Conservation (phyloP, 208 protist species). For the Wallacemonas sp. region DNA sequence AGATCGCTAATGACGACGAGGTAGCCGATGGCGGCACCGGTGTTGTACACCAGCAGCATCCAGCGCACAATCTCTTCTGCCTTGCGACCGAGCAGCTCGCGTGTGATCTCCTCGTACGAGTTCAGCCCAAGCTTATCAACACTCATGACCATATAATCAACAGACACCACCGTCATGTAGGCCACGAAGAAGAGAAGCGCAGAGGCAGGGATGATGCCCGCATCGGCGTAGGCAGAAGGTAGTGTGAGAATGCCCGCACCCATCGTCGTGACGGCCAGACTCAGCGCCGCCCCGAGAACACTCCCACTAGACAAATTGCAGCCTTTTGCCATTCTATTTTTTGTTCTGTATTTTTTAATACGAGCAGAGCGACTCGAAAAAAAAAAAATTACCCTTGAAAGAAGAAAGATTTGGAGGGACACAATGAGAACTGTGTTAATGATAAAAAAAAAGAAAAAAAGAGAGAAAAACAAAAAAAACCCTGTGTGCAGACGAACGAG, state of each 20-base stretch:
- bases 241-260: slow-evolving; percentile 76
- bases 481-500: background rate
- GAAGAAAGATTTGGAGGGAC: too few relatives aligned
- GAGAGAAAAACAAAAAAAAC: slow-evolving; percentile 13
- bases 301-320: slow-evolving; percentile 25
- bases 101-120: slow-evolving; percentile 76
- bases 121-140: slow-evolving; percentile 69
- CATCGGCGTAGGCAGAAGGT: slow-evolving; percentile 66
- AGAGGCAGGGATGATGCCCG: slow-evolving; percentile 48
- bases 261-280: slow-evolving; percentile 74
- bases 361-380: too few relatives aligned
- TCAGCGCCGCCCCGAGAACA: slow-evolving; percentile 55
- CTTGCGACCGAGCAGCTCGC: slow-evolving; percentile 49
- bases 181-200: slow-evolving; percentile 48
- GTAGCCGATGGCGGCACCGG: slow-evolving; percentile 61
- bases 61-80: slow-evolving; percentile 55
- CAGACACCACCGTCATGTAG: slow-evolving; percentile 56
- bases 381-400: too few relatives aligned
- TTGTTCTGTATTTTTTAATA: too few relatives aligned
- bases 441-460: slow-evolving; percentile 16
- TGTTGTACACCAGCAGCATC: slow-evolving; percentile 67
- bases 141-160: slow-evolving; percentile 64
- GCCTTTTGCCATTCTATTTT: background rate
- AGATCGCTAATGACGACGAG: slow-evolving; percentile 65
- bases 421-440: too few relatives aligned